Percentiles rank a stretch among this genome's conserved stretches.
phyloP scores from a whole-genome alignment of 2,329 filamentous ascomycete genomes.

The Fusarium miscanthi region DNA sequence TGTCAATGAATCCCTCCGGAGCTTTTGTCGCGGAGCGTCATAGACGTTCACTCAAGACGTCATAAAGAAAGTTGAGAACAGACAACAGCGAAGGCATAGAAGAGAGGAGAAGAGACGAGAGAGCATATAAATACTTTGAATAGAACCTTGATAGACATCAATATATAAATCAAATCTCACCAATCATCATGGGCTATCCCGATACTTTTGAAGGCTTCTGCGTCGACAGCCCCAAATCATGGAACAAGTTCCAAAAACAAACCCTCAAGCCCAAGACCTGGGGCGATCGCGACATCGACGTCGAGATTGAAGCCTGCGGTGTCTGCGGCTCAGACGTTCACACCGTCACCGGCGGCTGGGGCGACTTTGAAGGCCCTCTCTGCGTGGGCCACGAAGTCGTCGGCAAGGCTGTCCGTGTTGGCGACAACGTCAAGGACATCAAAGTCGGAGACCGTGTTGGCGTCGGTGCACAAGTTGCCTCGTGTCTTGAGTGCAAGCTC shows the following conservation, averaged over 20 bases:
- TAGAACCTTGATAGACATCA: constrained; percentile 25
- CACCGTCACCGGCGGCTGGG: constrained; percentile 57
- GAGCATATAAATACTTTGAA: constrained; percentile 19
- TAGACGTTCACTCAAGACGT: constrained; percentile 23
- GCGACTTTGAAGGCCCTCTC: constrained; percentile 58
- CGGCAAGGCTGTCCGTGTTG: constrained; percentile 66
- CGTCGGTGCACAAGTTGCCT: constrained; percentile 39
- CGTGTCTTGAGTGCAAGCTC: constrained; percentile 50
- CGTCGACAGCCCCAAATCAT: constrained; percentile 55
- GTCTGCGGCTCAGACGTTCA: constrained; percentile 74
- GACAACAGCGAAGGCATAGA: not conserved
- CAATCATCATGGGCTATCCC: constrained; percentile 54
- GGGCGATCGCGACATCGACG: constrained; percentile 74
- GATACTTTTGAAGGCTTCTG: constrained; percentile 58
- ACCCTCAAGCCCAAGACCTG: constrained; percentile 68
- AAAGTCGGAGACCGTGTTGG: constrained; percentile 72
- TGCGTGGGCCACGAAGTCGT: constrained; percentile 75
- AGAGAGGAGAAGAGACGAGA: not conserved
- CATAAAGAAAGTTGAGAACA: not conserved
- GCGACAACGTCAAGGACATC: constrained; percentile 61
- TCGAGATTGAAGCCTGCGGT: constrained; percentile 73
- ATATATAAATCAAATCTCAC: not conserved
- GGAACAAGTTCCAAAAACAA: constrained; percentile 55
- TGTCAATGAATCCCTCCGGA: not conserved
- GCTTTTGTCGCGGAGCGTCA: constrained; percentile 14